Base-by-base conservation (phyloP, 2,329 filamentous ascomycete genomes). In the Nigrospora sphaerica region DNA sequence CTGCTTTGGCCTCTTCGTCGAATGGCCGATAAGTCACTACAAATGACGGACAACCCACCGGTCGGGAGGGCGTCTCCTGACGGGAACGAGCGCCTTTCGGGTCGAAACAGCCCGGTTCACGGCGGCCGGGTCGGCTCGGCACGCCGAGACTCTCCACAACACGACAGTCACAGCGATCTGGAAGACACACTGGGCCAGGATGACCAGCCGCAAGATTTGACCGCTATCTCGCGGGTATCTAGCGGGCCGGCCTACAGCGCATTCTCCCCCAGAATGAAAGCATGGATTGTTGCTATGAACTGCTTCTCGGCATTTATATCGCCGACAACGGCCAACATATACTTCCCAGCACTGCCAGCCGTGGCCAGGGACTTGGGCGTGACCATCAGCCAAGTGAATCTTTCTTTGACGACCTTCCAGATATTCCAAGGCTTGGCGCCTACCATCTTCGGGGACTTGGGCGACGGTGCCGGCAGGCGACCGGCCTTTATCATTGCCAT, bases 401-500 rank as follows among this genome's bases (percentile, higher is more conserved):
- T 77, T 49, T 74, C 73, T 1, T 47, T 78, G 32, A 83, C 80
- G 4, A 79, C 78, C 1, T 83, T 79, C 57, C 79, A 81, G 77
- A 72, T 85, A 46, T 70, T 84, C 39, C 81, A 85, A 58, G 81
- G 74, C 16, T 61, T 86, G 2, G 71, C 80, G 0, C 82, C 81
- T 0, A 77, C 74, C 6, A 58, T 85, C 12, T 75, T 81, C 39
- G 82, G 80, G 4, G 78, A 80, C 47, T 74, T 85, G 36, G 77
- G 77, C 6, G 81, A 86, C 57, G 71, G 69, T 54, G 71, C 74
- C 3, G 81, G 82, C 10, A 72, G 81, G 31, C 69, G 81, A n/a
- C 80, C 79, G 0, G 79, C 80, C 3, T 83, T 80, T 49, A 69
- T 83, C 19, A 58, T 83, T 28, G 71, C 73, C 19, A 78, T 84